Evolutionary conservation across 2,329 filamentous ascomycete genomes (phyloP).

Genomic region (Diaporthe batatas): DNA sequence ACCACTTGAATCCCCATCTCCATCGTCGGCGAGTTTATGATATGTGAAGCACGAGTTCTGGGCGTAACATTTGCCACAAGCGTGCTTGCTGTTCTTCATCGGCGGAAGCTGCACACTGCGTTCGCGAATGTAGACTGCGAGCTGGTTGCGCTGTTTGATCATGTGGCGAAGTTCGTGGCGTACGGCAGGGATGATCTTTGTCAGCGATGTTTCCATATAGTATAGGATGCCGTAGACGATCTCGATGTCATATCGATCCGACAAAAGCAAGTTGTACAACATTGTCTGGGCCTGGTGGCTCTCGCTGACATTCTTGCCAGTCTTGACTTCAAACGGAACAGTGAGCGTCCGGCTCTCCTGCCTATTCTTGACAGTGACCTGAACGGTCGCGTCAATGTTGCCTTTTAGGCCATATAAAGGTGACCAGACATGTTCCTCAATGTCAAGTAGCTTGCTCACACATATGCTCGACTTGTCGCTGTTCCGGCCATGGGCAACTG

Average conservation of each 20-base stretch:
- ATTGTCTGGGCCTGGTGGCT: constrained; percentile 94
- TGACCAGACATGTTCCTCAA: constrained; percentile 98
- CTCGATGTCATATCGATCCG: constrained; percentile 94
- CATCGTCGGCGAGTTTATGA: constrained; percentile 89
- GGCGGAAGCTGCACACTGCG: constrained; percentile 83
- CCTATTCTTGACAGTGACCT: constrained; percentile 83
- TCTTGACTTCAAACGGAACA: constrained; percentile 96
- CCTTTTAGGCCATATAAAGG: constrained; percentile 97
- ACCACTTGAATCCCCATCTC: constrained; percentile 83
- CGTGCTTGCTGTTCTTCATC: constrained; percentile 85
- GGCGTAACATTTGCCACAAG: constrained; percentile 90
- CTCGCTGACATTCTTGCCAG: constrained; percentile 84
- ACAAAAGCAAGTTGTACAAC: constrained; percentile 91
- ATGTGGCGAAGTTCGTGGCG: constrained; percentile 93
- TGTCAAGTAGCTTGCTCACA: constrained; percentile 92
- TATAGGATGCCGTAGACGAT: constrained; percentile 92
- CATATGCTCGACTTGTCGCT: constrained; percentile 83
- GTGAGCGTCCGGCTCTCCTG: constrained; percentile 78
- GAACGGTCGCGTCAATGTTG: constrained; percentile 96
- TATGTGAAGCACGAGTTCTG: constrained; percentile 93
- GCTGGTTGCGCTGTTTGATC: constrained; percentile 93
- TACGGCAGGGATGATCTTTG: constrained; percentile 85
- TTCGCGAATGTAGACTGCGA: constrained; percentile 88
- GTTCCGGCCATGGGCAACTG: constrained; percentile 83
- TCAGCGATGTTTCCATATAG: constrained; percentile 93